Base-by-base conservation (phyloP, 2,329 filamentous ascomycete genomes). In the Pyrenophora teres region DNA sequence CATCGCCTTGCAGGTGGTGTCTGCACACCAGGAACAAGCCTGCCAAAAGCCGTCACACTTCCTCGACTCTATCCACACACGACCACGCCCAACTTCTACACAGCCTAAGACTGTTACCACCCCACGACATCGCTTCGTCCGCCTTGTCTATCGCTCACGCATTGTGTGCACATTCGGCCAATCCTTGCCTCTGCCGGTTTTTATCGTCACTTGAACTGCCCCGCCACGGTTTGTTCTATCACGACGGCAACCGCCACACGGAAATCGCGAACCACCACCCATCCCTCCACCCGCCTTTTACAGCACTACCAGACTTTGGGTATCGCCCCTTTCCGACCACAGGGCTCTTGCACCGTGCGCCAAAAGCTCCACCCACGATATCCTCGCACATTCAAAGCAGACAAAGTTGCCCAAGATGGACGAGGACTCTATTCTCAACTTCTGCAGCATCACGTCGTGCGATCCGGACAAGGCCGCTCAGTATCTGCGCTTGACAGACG, bases 401-500 rank as follows among this genome's bases (percentile, higher is more conserved):
- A 50, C 27, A 42, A 18, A 44, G 31, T 33, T 25, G 25, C 45
- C 46, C 50, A 23, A 33, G 54, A 75, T 75, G 73, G 73, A 73
- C 63, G 72, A 74, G 63, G 86, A 87, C 61, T 76, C 79, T 55
- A 83, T 97, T 63, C 83, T 84, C 58, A 85, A 86, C 67, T 97
- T 99, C 73, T 85, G 86, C 67, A 81, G 83, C 75, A 89, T 99
- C 72, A 97, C 94, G 33, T 87, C 86, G 62, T 84, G 88, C 52
- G 85, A 81, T 56, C 82, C 87, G 23, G 81, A 87, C 60, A 85
- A 92, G 57, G 94, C 93, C 25, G 83, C 85, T 56, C 88, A 89
- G 62, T 96, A 95, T 74, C 83, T 97, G 40, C 83, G 89, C 64
- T 83, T 99, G 70, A 87, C 92, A n/a, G 88, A 90, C 63, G 87